A percentile compares a stretch with the other conserved stretches of the same genome.
Evolutionary conservation across 2,329 filamentous ascomycete genomes (phyloP).

Genomic region (Alternaria consortialis): DNA sequence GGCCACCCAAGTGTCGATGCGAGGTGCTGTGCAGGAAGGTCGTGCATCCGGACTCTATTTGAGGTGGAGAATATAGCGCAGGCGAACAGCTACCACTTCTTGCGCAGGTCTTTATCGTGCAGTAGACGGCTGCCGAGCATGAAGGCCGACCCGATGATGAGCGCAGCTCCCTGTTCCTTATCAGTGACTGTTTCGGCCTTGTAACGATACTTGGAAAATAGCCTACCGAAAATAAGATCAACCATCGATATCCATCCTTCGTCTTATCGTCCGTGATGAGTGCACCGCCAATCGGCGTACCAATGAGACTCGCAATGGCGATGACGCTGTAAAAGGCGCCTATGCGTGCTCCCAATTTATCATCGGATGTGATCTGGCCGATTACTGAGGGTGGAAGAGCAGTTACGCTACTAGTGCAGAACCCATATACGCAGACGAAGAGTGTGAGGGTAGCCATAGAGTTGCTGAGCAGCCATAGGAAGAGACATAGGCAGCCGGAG

Average conservation of each 20-base stretch:
- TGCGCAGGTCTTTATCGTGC: constrained; percentile 22
- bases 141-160: constrained; percentile 26
- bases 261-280: constrained; percentile 32
- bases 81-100: constrained; percentile 19
- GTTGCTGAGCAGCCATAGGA: constrained; percentile 62
- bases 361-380: constrained; percentile 74
- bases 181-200: neutral
- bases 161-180: constrained; percentile 20
- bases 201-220: neutral
- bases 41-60: neutral
- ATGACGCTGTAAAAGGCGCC: constrained; percentile 71
- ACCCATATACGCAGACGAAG: constrained; percentile 74
- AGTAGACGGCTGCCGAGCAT: constrained; percentile 33
- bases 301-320: constrained; percentile 71
- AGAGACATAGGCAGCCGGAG: constrained; percentile 58
- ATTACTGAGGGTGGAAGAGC: constrained; percentile 70
- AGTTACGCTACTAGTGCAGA: constrained; percentile 72
- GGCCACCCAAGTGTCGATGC: constrained; percentile 28
- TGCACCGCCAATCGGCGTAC: constrained; percentile 71
- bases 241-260: constrained; percentile 32
- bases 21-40: constrained; percentile 12
- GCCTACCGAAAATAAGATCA: constrained; percentile 41
- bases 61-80: neutral
- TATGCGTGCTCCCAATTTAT: constrained; percentile 73
- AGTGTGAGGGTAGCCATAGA: constrained; percentile 67